Evolutionary conservation across 2,329 filamentous ascomycete species (phyloP), one percentile per base, ranked within the genome.

Genomic region (Fusarium longipes): DNA sequence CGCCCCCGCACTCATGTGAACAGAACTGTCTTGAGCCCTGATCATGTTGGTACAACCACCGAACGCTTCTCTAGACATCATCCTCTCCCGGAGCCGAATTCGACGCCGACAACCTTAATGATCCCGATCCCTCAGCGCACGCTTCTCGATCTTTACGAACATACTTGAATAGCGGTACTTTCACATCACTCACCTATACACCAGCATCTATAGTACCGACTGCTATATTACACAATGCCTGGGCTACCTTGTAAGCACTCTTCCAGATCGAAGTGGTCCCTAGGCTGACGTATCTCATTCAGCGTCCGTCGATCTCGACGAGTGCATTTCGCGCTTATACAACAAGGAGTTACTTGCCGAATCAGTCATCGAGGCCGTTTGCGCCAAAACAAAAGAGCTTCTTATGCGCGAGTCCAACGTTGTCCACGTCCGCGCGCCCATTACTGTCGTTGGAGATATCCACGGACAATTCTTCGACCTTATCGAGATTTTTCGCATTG

Each of bases 361-460:
- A 81, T 97, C 95, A 39, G 94, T 99, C 70, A 95, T 99, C 80
- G 96, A 99, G 83, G 96, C 96, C 75, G 95, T 99, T 88, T 99
- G 96, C 83, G 94, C 96, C 79, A 99, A 99, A 80, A 96, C 96
- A 22, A 99, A 99, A 78, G 96, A 99, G 83, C 86, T 99, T 73
- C 87, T 99, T 72, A 99, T 99, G 96, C 95, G 96, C 77, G 96
- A 99, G 88, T 98, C 95, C 87, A 99, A 99, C 81, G 96, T 99
- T 66, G 96, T 99, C 63, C 96, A 99, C 79, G 96, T 99, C 66
- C 89, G 89, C 73, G 94, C 96, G 30, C 96, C 96, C 3, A 93
- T 99, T 60, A 99, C 96, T 17, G 96, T 99, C 11, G 96, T 99
- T 36, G 96, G 96, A 70, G 96, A 99, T 78, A 99, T 99, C 71